These are phyloP conservation scores for Globisporangium spiculum DNA, from an alignment of 352 stramenopile genomes.

Conservation along the genomic window DNA sequence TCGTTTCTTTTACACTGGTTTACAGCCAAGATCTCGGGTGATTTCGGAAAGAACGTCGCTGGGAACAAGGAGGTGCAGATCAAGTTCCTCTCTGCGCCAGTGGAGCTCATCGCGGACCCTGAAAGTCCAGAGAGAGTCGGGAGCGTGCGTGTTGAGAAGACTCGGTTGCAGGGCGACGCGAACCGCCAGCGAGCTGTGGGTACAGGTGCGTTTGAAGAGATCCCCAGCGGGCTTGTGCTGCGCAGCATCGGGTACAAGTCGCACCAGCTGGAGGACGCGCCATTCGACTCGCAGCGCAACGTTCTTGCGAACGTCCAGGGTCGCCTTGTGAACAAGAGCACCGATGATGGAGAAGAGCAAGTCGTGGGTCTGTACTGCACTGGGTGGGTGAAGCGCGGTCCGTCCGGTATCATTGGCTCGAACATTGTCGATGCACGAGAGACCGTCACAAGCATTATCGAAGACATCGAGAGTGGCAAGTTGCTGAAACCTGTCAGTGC, in stretches of 20 bases:
- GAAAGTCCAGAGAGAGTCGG: slow-evolving; percentile 50
- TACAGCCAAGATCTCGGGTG: slow-evolving; percentile 40
- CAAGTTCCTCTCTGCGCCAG: slow-evolving; percentile 90
- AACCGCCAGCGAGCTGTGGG: slow-evolving; percentile 80
- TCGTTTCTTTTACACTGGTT: not conserved
- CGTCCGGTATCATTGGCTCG: slow-evolving; percentile 97
- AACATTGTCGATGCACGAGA: slow-evolving; percentile 98
- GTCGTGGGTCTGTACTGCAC: slow-evolving; percentile 92
- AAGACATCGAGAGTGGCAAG: slow-evolving; percentile 74
- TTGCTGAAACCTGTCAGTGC: slow-evolving; percentile 28
- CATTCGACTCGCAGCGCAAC: slow-evolving; percentile 79
- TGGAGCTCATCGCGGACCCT: slow-evolving; percentile 59
- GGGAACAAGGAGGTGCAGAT: slow-evolving; percentile 68
- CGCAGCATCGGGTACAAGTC: slow-evolving; percentile 93
- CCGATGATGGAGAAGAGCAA: slow-evolving; percentile 18
- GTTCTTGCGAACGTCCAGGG: slow-evolving; percentile 65
- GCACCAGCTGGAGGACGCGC: slow-evolving; percentile 58
- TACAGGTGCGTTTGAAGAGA: slow-evolving; percentile 84
- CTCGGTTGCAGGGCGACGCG: slow-evolving; percentile 78
- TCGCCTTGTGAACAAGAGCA: slow-evolving; percentile 45
- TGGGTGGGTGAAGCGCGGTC: slow-evolving; percentile 97
- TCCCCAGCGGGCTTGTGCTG: slow-evolving; percentile 77
- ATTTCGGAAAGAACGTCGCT: slow-evolving; percentile 27
- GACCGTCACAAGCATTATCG: slow-evolving; percentile 91
- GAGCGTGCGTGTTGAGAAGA: slow-evolving; percentile 87